Conservation (phyloP, 495 filamentous ascomycete genomes). For the Talaromyces nanjingensis region DNA sequence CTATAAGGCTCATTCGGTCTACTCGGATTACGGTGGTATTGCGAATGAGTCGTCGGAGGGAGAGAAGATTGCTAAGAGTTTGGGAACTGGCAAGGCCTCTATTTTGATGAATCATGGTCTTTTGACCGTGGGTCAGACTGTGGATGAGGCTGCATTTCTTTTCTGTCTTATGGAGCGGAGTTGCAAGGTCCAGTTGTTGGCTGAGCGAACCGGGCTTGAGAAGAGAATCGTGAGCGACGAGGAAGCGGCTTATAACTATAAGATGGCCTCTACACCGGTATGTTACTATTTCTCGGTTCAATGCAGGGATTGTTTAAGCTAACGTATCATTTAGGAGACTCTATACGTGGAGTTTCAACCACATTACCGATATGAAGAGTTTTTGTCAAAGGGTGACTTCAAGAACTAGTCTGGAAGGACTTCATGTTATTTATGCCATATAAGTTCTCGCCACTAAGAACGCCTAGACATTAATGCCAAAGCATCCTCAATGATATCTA, state of each 20-base stretch:
- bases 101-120: constrained; percentile 51
- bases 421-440: background rate
- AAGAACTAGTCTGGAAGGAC: constrained; percentile 4
- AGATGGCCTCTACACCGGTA: constrained; percentile 32
- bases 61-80: constrained; percentile 37
- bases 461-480: background rate
- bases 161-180: constrained; percentile 45
- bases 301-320: too few relatives aligned
- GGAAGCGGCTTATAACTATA: constrained; percentile 46
- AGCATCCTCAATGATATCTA: background rate
- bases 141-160: constrained; percentile 50
- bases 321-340: constrained; percentile 4
- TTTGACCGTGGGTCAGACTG: constrained; percentile 43
- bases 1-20: constrained; percentile 43
- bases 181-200: constrained; percentile 42
- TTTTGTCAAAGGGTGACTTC: constrained; percentile 8
- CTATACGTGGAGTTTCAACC: constrained; percentile 18
- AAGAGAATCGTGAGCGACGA: constrained; percentile 41
- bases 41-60: constrained; percentile 46
- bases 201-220: constrained; percentile 34
- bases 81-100: constrained; percentile 37
- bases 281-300: background rate
- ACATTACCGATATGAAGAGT: constrained; percentile 18
- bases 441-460: background rate
- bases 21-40: constrained; percentile 47